Conservation (phyloP, 768 basidiomycete species). For the Mycena venus region DNA sequence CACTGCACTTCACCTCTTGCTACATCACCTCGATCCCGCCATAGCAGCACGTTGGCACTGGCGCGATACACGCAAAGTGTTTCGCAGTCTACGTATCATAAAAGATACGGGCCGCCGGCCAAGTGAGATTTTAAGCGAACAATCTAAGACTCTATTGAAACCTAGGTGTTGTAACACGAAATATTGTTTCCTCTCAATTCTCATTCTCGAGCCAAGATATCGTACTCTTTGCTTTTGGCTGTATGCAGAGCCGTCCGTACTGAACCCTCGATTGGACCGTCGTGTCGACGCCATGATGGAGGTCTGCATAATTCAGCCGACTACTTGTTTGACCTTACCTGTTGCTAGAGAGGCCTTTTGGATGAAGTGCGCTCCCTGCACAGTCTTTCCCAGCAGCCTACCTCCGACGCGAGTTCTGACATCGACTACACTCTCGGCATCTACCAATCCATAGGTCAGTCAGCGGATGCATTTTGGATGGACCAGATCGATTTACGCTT, state of each 20-base stretch:
- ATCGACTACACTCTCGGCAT: conserved; percentile 87
- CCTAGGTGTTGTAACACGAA: conserved; percentile 62
- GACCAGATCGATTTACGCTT: conserved; percentile 21
- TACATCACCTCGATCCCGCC: conserved; percentile 76
- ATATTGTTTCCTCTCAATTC: not conserved
- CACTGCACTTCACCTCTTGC: conserved; percentile 73
- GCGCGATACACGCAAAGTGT: conserved; percentile 92
- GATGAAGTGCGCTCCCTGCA: conserved; percentile 78
- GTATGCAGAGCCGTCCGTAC: conserved; percentile 73
- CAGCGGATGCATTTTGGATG: not conserved
- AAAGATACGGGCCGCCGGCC: conserved; percentile 74
- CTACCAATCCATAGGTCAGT: conserved; percentile 92
- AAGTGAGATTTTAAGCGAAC: conserved; percentile 78
- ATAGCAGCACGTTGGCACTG: conserved; percentile 95
- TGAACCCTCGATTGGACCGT: conserved; percentile 78
- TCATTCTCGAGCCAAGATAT: conserved; percentile 66
- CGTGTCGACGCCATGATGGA: conserved; percentile 93
- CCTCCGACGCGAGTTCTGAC: conserved; percentile 7
- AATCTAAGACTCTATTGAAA: conserved; percentile 57
- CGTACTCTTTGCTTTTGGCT: conserved; percentile 93
- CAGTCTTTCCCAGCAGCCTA: conserved; percentile 12
- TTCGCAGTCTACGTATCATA: conserved; percentile 83
- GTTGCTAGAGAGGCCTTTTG: conserved; percentile 77
- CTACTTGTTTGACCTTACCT: not conserved
- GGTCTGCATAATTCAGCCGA: conserved; percentile 55